These are phyloP conservation scores for Erysimum cheiranthoides DNA, from an alignment of 345 rosid species.

Conservation along the genomic window DNA sequence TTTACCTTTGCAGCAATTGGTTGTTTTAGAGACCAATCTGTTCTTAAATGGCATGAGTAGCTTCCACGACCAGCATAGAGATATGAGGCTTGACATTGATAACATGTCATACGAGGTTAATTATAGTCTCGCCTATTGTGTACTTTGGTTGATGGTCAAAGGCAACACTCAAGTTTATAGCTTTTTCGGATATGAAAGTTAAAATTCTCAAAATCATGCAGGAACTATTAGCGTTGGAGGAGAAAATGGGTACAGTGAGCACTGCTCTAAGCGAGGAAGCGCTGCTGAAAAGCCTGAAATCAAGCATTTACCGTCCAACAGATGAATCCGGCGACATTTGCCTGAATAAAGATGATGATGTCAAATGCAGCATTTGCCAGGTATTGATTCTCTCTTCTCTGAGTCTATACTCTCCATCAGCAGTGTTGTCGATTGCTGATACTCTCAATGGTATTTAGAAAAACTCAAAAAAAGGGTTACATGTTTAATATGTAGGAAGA, in stretches of 20 bases:
- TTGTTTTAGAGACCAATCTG: constrained; percentile 78
- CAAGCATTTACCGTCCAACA: constrained; percentile 50
- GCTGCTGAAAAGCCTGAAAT: constrained; percentile 64
- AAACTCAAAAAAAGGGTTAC: not conserved
- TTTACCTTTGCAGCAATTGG: constrained; percentile 73
- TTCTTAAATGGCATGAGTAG: constrained; percentile 64
- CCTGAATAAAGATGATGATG: constrained; percentile 50
- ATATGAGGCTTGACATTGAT: constrained; percentile 97
- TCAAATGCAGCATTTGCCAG: constrained; percentile 95
- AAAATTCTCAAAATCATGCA: constrained; percentile 42
- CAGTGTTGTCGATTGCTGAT: too few relatives aligned
- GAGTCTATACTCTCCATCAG: too few relatives aligned
- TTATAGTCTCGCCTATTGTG: constrained; percentile 25
- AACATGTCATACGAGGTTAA: constrained; percentile 99
- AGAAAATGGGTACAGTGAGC: constrained; percentile 95
- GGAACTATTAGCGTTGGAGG: constrained; percentile 96
- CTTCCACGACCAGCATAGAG: constrained; percentile 87
- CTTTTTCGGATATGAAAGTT: constrained; percentile 2
- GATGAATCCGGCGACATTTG: constrained; percentile 16
- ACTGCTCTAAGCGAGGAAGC: constrained; percentile 92
- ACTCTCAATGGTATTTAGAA: not conserved
- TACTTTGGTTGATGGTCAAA: constrained; percentile 5
- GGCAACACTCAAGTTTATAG: not conserved
- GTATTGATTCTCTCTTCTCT: constrained; percentile 42
- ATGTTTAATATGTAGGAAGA: constrained; percentile 67